Percentiles rank a stretch among this genome's conserved stretches.
Evolutionary conservation across 129 eudicot genomes (phyloP).

Genomic region (Pulicaria dysenterica): DNA sequence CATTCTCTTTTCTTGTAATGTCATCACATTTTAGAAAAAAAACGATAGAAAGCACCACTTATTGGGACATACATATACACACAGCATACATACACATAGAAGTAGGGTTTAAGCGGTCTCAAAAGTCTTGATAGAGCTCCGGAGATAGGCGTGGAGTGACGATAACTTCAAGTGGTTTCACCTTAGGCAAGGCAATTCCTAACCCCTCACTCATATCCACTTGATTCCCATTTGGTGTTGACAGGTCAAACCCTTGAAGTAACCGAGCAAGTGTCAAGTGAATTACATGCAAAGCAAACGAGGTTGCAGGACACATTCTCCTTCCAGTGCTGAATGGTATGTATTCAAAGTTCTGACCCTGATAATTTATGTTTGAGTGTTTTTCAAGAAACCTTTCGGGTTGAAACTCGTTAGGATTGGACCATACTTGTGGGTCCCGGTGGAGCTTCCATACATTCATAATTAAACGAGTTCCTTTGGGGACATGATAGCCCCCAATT

Average conservation of each 20-base stretch:
- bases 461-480: conserved; percentile 19
- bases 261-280: conserved; percentile 43
- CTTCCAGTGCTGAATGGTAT: conserved; percentile 47
- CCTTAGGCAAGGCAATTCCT: conserved; percentile 47
- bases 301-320: conserved; percentile 48
- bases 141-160: conserved; percentile 39
- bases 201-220: conserved; percentile 50
- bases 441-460: conserved; percentile 62
- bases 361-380: conserved; percentile 17
- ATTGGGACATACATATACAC: too few species aligned
- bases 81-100: not conserved
- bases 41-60: too few species aligned
- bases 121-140: conserved; percentile 3
- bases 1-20: too few species aligned
- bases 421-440: conserved; percentile 51
- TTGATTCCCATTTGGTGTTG: conserved; percentile 30
- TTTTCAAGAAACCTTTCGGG: conserved; percentile 43
- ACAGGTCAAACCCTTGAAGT: conserved; percentile 42
- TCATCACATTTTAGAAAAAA: too few species aligned
- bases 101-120: not conserved
- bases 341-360: conserved; percentile 43
- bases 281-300: conserved; percentile 31
- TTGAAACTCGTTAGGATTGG: conserved; percentile 34
- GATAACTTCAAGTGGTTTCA: conserved; percentile 41
- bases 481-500: conserved; percentile 8